Conservation (phyloP, 2,329 filamentous ascomycete genomes). For the Grosmannia huntii region DNA sequence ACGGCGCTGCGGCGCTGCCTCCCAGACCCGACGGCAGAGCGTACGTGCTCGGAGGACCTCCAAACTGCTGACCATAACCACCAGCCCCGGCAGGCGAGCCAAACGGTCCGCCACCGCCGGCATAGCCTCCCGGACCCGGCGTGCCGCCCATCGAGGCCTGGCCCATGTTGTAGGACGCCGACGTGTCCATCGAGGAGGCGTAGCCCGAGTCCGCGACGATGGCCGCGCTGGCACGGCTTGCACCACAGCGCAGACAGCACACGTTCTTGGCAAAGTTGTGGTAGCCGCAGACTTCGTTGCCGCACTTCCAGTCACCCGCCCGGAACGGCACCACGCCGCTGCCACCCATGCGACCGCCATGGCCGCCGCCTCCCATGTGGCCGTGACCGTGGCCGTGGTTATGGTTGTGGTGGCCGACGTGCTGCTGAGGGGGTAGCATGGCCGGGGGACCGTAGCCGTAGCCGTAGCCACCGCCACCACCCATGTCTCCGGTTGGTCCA, state of each 20-base stretch:
- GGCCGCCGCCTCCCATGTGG: conserved; percentile 52
- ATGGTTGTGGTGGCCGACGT: conserved; percentile 37
- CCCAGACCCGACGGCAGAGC: conserved; percentile 76
- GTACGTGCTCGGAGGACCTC: conserved; percentile 78
- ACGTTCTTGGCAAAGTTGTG: conserved; percentile 99
- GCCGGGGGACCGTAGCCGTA: conserved; percentile 55
- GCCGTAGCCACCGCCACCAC: conserved; percentile 44
- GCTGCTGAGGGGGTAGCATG: conserved; percentile 66
- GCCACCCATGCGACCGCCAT: conserved; percentile 63
- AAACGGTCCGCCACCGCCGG: conserved; percentile 56
- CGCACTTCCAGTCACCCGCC: conserved; percentile 97
- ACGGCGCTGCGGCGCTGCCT: conserved; percentile 63
- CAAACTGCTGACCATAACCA: conserved; percentile 69
- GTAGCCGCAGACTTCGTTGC: conserved; percentile 91
- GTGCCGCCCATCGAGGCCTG: conserved; percentile 78
- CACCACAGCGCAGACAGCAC: conserved; percentile 90
- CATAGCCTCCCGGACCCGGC: conserved; percentile 58
- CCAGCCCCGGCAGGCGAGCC: conserved; percentile 35
- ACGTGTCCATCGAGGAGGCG: conserved; percentile 77
- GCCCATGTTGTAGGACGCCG: conserved; percentile 72
- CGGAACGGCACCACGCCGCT: conserved; percentile 90
- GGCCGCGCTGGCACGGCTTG: conserved; percentile 83
- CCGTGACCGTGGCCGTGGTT: conserved; percentile 31
- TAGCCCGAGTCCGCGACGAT: conserved; percentile 91
- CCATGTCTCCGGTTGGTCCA: conserved; percentile 53